Evolutionary conservation across 140 eudicot species (phyloP).

Genomic region (Ambrosia hybrid): DNA sequence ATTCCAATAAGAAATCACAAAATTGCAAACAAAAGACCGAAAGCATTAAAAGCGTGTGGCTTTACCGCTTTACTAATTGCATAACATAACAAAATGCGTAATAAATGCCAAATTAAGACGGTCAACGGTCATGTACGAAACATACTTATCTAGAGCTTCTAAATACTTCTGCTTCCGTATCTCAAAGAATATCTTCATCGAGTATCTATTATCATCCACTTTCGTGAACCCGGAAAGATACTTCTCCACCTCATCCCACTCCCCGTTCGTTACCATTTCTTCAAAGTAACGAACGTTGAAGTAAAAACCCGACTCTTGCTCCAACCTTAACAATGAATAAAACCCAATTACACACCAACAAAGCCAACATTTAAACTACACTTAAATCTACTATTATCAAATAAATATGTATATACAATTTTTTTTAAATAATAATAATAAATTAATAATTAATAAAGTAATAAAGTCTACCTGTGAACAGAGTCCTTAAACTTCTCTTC

Average conservation of each 20-base stretch:
- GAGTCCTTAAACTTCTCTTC: conserved; percentile 74
- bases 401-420: not conserved
- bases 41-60: no score
- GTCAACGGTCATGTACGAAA: not conserved
- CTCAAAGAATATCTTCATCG: conserved; percentile 70
- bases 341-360: conserved; percentile 17
- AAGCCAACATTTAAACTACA: not conserved
- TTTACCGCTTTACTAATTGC: no score
- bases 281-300: conserved; percentile 72
- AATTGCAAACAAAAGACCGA: no score
- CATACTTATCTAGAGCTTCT: conserved; percentile 78
- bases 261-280: conserved; percentile 68
- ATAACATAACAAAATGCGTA: no score
- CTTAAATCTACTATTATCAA: no score
- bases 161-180: conserved; percentile 74
- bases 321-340: conserved; percentile 49
- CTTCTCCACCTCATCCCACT: conserved; percentile 77
- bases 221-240: conserved; percentile 72
- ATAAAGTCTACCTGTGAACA: conserved; percentile 60
- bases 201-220: conserved; percentile 63
- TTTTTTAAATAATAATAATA: no score
- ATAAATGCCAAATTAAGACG: not conserved
- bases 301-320: conserved; percentile 67
- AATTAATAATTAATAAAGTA: no score
- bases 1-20: no score